Evolutionary conservation across 148 eudicot genomes (phyloP).

Genomic region (Silene conica): DNA sequence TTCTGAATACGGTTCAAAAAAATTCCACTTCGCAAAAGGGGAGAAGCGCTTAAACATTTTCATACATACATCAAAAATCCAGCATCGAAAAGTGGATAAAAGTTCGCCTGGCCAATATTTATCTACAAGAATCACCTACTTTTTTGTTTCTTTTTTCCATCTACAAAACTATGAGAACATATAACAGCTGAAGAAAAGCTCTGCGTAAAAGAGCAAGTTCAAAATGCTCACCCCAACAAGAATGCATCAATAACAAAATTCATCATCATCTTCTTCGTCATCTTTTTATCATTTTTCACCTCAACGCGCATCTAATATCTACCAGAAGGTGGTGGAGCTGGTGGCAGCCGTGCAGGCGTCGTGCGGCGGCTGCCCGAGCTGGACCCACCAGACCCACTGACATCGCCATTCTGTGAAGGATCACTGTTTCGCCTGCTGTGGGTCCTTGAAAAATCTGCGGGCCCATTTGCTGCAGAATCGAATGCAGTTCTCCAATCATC

Average conservation of each 20-base stretch:
- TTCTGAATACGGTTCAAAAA: too few species aligned
- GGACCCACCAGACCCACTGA: conserved; percentile 51
- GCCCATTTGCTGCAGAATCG: conserved; percentile 93
- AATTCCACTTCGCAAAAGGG: not conserved
- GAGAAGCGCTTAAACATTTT: conserved; percentile 12
- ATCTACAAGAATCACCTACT: conserved; percentile 55
- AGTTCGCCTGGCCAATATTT: conserved; percentile 28
- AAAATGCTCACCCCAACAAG: conserved; percentile 40
- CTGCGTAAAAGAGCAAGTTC: conserved; percentile 33
- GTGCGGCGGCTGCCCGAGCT: conserved; percentile 79
- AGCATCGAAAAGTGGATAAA: conserved; percentile 19
- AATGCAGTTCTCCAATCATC: conserved; percentile 98
- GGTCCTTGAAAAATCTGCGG: conserved; percentile 51
- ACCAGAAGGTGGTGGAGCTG: conserved; percentile 88
- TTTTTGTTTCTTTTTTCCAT: conserved; percentile 16
- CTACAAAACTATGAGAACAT: conserved; percentile 49
- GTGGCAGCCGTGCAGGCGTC: conserved; percentile 86
- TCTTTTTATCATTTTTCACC: conserved; percentile 9
- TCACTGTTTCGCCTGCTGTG: conserved; percentile 72
- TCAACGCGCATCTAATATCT: conserved; percentile 52
- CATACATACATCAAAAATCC: conserved; percentile 29
- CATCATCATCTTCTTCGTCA: conserved; percentile 12
- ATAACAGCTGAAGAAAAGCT: conserved; percentile 38
- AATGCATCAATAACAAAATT: conserved; percentile 38
- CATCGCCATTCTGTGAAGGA: conserved; percentile 77